These are phyloP conservation scores for Nannochloropsis salina DNA, from an alignment of 108 stramenopile genomes.

Conservation along the genomic window DNA sequence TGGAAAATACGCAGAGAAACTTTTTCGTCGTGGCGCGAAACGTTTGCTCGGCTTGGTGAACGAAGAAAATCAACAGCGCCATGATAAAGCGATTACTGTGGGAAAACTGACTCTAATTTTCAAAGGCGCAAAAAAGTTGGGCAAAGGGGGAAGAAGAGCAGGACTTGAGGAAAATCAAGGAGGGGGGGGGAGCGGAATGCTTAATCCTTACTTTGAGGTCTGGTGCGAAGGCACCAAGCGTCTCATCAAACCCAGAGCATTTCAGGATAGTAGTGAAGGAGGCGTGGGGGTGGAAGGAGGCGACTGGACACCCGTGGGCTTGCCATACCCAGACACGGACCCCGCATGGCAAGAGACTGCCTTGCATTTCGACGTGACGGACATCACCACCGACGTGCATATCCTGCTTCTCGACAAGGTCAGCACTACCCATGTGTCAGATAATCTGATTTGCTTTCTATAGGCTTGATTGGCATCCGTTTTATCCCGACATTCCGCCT, in stretches of 20 bases:
- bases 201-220: not conserved
- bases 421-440: not conserved
- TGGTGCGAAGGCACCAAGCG: conserved; percentile 11
- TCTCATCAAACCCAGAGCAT: not conserved
- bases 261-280: not conserved
- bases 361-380: not conserved
- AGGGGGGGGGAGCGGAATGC: not conserved
- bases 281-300: not conserved
- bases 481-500: not conserved
- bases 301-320: not conserved
- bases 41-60: conserved; percentile 1
- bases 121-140: not conserved
- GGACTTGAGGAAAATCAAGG: no score
- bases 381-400: not conserved
- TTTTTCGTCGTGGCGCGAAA: conserved; percentile 10
- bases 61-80: not conserved
- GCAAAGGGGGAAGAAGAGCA: no score
- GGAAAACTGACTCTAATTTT: not conserved
- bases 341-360: not conserved
- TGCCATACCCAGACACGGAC: not conserved
- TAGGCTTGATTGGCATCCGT: not conserved
- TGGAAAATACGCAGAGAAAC: not conserved
- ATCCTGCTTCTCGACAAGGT: not conserved
- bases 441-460: not conserved
- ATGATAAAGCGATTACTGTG: not conserved